Evolutionary conservation across 805 yeast genomes (phyloP), one percentile per base, ranked within the genome.

Genomic region (Pichia insulana): DNA sequence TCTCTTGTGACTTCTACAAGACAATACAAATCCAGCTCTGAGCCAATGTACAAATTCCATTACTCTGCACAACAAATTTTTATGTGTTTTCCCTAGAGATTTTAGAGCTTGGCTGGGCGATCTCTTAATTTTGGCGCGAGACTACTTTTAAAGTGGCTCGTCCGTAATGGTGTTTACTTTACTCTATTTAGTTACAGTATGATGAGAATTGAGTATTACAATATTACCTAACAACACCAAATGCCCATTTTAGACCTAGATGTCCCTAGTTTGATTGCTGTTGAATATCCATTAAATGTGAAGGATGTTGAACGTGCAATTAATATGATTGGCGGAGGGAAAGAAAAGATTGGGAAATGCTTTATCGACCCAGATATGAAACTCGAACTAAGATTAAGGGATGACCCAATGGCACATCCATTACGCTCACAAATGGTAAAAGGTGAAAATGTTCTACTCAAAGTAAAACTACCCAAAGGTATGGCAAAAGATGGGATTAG

Each of bases 211-310:
- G n/a, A n/a, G n/a, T n/a, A n/a, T n/a, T n/a, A n/a, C n/a, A n/a
- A n/a, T n/a, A n/a, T n/a, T n/a, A n/a, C n/a, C n/a, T n/a, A n/a
- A n/a, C n/a, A n/a, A n/a, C n/a, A n/a, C n/a, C n/a, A n/a, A 5
- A 10, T 42, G 15, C 46, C 55, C 1, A 16, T 41, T 2, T 73
- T 71, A 54, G 71, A 83, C 10, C 60, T 85, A 54, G 92, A 84
- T 50, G 69, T 84, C 1, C 92, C 95, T 8, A 78, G 79, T 51
- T 77, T 78, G 19, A 70, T 83, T 4, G 74, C 89, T 2, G 73
- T 89, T 15, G 97, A 89, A 55, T 70, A 83, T 45, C 97, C 97
- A 0, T 62, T 87, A 26, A 68, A 71, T 15, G 89, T 89, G 7
- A 68, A 70, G 31, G 71, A 88, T 55, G 63, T 74, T 0, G 71